Base-by-base conservation (phyloP, 139 green algal genomes). In the Diplosphaera chodatii region DNA sequence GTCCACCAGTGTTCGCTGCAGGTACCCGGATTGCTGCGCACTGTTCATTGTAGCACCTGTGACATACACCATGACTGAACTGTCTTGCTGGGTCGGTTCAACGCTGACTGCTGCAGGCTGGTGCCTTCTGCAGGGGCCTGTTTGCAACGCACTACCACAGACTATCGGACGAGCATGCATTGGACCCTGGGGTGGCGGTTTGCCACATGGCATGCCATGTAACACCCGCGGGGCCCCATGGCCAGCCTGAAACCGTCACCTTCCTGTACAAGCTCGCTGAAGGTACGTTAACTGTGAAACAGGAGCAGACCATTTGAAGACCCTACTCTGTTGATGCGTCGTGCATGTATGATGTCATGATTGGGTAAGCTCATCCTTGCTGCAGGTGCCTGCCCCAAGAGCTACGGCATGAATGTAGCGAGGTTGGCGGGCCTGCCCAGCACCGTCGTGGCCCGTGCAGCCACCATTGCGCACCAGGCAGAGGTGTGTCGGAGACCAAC, bases 101-200 rank as follows among this genome's bases (percentile, higher is more conserved):
- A n/a, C n/a, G n/a, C n/a, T n/a, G n/a, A n/a, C n/a, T n/a, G n/a
- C n/a, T n/a, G n/a, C n/a, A n/a, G n/a, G n/a, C n/a, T n/a, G n/a
- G 8, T n/a, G 6, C 8, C 37, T 20, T 20, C 10, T 10, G 87
- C 84, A 84, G 90, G 29, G 89, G 87, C 22, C 76, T 99, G 31
- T 99, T 99, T 84, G 94, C 92, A 23, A 99, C 96, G 16, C 96
- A 99, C 86, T 99, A 98, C 80, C 95, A 99, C 81, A 76, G 85
- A 41, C 78, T 97, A 21, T 85, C 88, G 1, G 85, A 92, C 41
- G 86, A 87, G 31, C 78, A 91, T 70, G 79, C 70, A 48, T 48
- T 29, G n/a, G 86, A 93, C 74, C 70, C 80, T 0, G 28, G 56
- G 20, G 81, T 96, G 10, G 75, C 84, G 10, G 78, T 95, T 66